Percentiles rank a stretch among this genome's conserved stretches.
Evolutionary conservation across 163 green algal genomes (phyloP).

Genomic region (Chlamydomonas reinhardtii): DNA sequence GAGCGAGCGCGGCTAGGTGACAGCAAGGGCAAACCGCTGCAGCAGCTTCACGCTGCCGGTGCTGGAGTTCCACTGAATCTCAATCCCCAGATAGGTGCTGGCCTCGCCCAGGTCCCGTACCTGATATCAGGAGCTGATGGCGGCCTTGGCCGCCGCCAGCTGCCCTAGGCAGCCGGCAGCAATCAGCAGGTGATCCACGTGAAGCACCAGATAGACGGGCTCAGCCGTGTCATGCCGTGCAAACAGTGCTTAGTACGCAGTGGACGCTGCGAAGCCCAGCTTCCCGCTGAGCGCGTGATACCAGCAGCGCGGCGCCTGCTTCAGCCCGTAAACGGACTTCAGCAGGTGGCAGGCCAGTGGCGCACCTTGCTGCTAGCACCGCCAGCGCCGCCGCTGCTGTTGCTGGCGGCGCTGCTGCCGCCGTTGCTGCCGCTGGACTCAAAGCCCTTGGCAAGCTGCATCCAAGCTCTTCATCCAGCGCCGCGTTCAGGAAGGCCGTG

Average conservation of each 20-base stretch:
- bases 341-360: no score
- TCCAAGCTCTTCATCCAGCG: slow-evolving; percentile 59
- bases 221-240: neutral
- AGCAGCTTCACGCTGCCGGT: neutral
- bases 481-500: slow-evolving; percentile 69
- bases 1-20: neutral
- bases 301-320: no score
- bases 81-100: slow-evolving; percentile 64
- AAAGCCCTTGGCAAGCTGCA: slow-evolving; percentile 58
- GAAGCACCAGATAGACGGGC: slow-evolving; percentile 43
- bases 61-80: slow-evolving; percentile 53
- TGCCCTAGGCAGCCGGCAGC: neutral
- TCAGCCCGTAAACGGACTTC: no score
- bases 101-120: slow-evolving; percentile 61
- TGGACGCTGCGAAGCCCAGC: slow-evolving; percentile 49
- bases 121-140: slow-evolving; percentile 43
- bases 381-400: no score
- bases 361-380: no score
- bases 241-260: slow-evolving; percentile 59
- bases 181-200: slow-evolving; percentile 69
- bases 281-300: slow-evolving; percentile 20
- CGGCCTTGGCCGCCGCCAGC: slow-evolving; percentile 40
- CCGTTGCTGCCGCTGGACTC: slow-evolving; percentile 60
- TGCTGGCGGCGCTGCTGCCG: slow-evolving; percentile 59
- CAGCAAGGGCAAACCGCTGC: neutral